phyloP scores from a whole-genome alignment of 495 filamentous ascomycete species.

The Podospora pseudoanserina region DNA sequence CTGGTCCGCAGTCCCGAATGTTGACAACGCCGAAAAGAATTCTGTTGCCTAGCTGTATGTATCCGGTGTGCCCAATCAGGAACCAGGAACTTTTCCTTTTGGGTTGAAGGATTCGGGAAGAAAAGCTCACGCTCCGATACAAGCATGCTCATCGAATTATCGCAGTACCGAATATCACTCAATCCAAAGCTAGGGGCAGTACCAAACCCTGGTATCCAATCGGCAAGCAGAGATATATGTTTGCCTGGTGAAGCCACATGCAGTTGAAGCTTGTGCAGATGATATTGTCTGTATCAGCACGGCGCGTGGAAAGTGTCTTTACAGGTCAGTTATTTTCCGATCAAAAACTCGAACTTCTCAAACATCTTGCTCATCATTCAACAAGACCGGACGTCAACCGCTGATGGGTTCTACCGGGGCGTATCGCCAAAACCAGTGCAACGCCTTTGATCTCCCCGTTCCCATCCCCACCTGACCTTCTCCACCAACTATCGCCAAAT shows the following conservation, averaged over 20 bases:
- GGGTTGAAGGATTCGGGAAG: neutral
- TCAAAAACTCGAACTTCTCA: neutral
- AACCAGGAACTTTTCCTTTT: neutral
- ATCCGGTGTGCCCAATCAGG: slow-evolving; percentile 4
- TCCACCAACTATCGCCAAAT: neutral
- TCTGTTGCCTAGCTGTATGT: slow-evolving; percentile 18
- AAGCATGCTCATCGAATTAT: neutral
- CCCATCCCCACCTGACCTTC: neutral
- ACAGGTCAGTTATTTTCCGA: neutral
- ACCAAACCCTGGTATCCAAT: slow-evolving; percentile 4
- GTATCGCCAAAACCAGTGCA: neutral
- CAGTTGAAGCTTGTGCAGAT: neutral
- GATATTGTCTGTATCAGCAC: neutral
- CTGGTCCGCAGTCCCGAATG: neutral
- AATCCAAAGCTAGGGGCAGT: neutral
- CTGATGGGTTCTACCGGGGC: too few relatives aligned
- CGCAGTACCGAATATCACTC: neutral
- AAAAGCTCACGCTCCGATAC: neutral
- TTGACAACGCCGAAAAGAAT: slow-evolving; percentile 14
- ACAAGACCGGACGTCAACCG: neutral
- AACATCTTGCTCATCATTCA: neutral
- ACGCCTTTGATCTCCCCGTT: neutral
- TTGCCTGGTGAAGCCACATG: neutral
- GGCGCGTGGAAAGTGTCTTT: neutral
- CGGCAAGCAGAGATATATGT: neutral